Evolutionary conservation across 805 yeast species (phyloP).

Genomic region (Wickerhamomyces sydowiorum): DNA sequence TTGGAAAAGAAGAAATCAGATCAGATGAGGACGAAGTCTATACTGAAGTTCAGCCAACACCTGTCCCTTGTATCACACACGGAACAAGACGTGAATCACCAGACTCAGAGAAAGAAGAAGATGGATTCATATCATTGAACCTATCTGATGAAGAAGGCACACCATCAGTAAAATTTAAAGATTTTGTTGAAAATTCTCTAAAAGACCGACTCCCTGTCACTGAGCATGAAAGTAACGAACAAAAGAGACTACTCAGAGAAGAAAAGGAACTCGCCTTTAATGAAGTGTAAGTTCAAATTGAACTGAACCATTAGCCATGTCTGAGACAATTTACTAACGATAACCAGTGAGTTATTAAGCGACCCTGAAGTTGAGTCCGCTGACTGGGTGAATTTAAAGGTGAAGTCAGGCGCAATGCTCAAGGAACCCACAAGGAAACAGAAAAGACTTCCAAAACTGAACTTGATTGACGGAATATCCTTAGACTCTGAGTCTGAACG

Average conservation of each 20-base stretch:
- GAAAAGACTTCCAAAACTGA: neutral
- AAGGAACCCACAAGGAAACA: neutral
- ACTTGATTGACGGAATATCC: neutral
- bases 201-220: neutral
- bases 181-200: neutral
- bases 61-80: too few relatives aligned
- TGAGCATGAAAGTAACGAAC: neutral
- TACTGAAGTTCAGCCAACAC: too few relatives aligned
- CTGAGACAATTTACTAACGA: neutral
- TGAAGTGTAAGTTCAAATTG: neutral
- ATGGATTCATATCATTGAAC: neutral
- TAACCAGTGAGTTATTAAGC: neutral
- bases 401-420: neutral
- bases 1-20: too few relatives aligned
- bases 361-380: neutral
- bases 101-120: neutral
- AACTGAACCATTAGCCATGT: neutral
- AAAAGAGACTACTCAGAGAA: neutral
- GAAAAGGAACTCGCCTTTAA: neutral
- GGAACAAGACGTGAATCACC: neutral
- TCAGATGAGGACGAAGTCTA: too few relatives aligned
- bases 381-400: neutral
- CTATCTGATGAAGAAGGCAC: neutral
- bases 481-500: neutral
- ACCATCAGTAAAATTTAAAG: neutral